Conservation (phyloP, 495 filamentous ascomycete genomes). For the Astrothelium macrocarpum region DNA sequence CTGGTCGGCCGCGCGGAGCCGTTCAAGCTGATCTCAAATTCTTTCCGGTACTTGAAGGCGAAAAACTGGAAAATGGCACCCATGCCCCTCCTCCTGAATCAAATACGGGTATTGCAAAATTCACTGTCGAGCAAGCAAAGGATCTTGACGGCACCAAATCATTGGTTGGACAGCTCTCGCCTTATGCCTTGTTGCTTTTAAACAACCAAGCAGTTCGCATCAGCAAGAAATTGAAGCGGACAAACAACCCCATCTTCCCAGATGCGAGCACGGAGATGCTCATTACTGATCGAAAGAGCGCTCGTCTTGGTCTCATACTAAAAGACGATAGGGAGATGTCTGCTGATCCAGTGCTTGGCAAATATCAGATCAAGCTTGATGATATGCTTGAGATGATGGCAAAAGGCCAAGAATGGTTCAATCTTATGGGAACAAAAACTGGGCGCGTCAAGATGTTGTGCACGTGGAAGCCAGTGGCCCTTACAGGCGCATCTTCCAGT, state of each 20-base stretch:
- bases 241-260: constrained; percentile 91
- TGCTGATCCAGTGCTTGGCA: constrained; percentile 76
- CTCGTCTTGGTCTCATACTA: constrained; percentile 79
- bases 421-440: constrained; percentile 67
- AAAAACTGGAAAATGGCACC: constrained; percentile 64
- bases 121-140: constrained; percentile 91
- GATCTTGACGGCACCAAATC: constrained; percentile 87
- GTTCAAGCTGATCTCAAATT: constrained; percentile 78
- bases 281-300: constrained; percentile 82
- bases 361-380: constrained; percentile 87
- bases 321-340: constrained; percentile 87
- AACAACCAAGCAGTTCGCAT: constrained; percentile 82
- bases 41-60: constrained; percentile 80
- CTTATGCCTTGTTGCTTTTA: constrained; percentile 76
- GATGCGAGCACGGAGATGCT: constrained; percentile 85
- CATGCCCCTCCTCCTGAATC: constrained; percentile 72
- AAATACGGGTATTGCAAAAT: constrained; percentile 84
- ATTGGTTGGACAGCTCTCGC: constrained; percentile 77
- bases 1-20: constrained; percentile 72
- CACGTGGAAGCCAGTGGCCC: constrained; percentile 88
- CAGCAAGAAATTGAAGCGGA: constrained; percentile 85
- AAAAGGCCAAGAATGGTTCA: constrained; percentile 94
- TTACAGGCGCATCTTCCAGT: constrained; percentile 62
- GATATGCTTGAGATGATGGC: constrained; percentile 86
- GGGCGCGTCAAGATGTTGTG: constrained; percentile 81